Conservation (phyloP, 164 flowering plant species). For the Macadamia integrifolia region DNA sequence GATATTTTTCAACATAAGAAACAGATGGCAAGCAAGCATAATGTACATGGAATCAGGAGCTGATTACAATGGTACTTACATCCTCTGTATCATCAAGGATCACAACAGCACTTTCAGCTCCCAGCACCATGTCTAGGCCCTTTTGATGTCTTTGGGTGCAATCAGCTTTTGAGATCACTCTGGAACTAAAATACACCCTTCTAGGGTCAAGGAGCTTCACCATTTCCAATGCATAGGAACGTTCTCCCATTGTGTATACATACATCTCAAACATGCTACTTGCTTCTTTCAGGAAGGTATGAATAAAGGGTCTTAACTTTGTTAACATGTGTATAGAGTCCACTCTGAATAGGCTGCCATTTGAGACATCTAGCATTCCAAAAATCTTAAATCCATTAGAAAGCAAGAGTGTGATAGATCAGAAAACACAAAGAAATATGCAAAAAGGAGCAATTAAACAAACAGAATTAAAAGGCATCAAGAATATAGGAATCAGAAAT, state of each 20-base stretch:
- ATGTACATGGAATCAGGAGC: neutral
- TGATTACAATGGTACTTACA: slow-evolving; percentile 37
- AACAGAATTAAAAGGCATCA: too few species aligned
- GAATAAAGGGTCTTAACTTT: slow-evolving; percentile 81
- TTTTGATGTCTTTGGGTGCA: slow-evolving; percentile 69
- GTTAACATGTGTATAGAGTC: slow-evolving; percentile 64
- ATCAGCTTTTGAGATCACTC: slow-evolving; percentile 69
- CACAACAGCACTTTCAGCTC: slow-evolving; percentile 65
- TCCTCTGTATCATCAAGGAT: slow-evolving; percentile 89
- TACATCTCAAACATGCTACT: slow-evolving; percentile 78
- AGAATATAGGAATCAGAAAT: too few species aligned
- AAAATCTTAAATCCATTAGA: neutral
- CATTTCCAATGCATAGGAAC: slow-evolving; percentile 70
- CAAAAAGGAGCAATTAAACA: too few species aligned
- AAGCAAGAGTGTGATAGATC: neutral
- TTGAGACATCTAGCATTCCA: slow-evolving; percentile 31
- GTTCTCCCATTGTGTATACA: slow-evolving; percentile 81
- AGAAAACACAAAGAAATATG: too few species aligned
- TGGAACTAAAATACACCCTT: slow-evolving; percentile 45
- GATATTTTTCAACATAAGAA: too few species aligned
- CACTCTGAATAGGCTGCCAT: slow-evolving; percentile 52
- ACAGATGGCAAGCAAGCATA: neutral
- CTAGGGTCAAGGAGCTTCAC: slow-evolving; percentile 72
- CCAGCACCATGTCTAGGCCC: slow-evolving; percentile 80
- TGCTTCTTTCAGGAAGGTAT: slow-evolving; percentile 66